Evolutionary conservation across 768 basidiomycete genomes (phyloP), one percentile per base, ranked within the genome.

Genomic region (Rhizopogon sp.): DNA sequence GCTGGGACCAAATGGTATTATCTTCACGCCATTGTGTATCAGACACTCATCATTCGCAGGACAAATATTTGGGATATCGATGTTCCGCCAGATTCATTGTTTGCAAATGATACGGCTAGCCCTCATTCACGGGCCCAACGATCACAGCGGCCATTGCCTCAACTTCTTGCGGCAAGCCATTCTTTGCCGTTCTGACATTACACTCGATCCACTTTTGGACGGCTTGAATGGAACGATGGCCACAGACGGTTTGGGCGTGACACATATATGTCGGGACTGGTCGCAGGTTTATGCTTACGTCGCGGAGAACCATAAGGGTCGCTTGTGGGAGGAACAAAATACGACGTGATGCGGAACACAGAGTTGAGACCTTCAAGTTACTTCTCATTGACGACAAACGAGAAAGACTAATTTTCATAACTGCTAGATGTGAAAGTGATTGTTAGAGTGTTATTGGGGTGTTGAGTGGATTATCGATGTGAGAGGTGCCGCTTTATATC

Each of bases 81-180:
- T 70, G 64, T 67, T 64, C 56, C 69, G 70, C 57, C 52, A 69
- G 50, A 53, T 68, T 14, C 66, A 70, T 45, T 71, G 70, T 55
- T 46, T 70, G 7, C 62, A 61, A 41, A 52, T 44, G 22, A 50
- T 68, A 20, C 56, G 52, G 11, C 11, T 33, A 39, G 57, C 50
- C n/a, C 28, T 60, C 9, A 20, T 43, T 1, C 14, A 41, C 8
- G 10, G 39, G 11, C 35, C 29, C 11, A 54, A 41, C 22, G 58
- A 41, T 1, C 63, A 62, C 28, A 49, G 54, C n/a, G 46, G 53
- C 5, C 78, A 78, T 58, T 79, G 76, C 57, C 66, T 74, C 31
- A 75, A 75, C 52, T 78, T 78, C 58, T 63, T 80, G 31, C 65
- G 77, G 14, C 71, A 78, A 55, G 66, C 64, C 55, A 67, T 69